Conservation (phyloP, 2,329 filamentous ascomycete genomes). For the Stylonectria norvegica region DNA sequence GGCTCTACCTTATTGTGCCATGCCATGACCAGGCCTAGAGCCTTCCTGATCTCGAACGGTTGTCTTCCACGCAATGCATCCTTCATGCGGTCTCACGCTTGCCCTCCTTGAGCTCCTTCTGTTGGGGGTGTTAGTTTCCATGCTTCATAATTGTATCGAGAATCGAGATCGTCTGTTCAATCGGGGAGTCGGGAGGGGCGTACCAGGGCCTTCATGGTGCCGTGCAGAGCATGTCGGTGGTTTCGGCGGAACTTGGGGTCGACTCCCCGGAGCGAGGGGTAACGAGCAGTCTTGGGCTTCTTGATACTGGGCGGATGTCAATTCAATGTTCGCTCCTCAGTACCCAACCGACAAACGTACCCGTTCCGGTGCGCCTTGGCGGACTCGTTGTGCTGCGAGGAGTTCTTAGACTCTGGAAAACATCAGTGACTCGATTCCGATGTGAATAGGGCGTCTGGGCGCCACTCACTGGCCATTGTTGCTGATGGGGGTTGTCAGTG, state of each 20-base stretch:
- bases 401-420: conserved; percentile 94
- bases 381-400: conserved; percentile 97
- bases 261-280: conserved; percentile 97
- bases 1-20: conserved; percentile 18
- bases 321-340: neutral
- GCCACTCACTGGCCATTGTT: conserved; percentile 42
- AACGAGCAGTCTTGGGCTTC: conserved; percentile 99
- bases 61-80: conserved; percentile 13
- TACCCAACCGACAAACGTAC: conserved; percentile 53
- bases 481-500: conserved; percentile 29
- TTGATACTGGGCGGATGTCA: conserved; percentile 73
- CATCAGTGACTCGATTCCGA: conserved; percentile 15
- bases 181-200: conserved; percentile 33
- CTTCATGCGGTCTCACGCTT: conserved; percentile 82
- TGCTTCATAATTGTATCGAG: conserved; percentile 3
- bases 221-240: conserved; percentile 99
- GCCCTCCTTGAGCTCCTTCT: conserved; percentile 98
- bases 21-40: conserved; percentile 19
- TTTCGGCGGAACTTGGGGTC: conserved; percentile 99
- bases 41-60: conserved; percentile 23
- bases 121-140: conserved; percentile 35
- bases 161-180: conserved; percentile 1
- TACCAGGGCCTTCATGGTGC: conserved; percentile 97
- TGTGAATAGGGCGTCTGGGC: neutral
- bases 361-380: conserved; percentile 99